Evolutionary conservation across 805 yeast genomes (phyloP).

Genomic region (Sugiyamaella boreocaroliniensis): DNA sequence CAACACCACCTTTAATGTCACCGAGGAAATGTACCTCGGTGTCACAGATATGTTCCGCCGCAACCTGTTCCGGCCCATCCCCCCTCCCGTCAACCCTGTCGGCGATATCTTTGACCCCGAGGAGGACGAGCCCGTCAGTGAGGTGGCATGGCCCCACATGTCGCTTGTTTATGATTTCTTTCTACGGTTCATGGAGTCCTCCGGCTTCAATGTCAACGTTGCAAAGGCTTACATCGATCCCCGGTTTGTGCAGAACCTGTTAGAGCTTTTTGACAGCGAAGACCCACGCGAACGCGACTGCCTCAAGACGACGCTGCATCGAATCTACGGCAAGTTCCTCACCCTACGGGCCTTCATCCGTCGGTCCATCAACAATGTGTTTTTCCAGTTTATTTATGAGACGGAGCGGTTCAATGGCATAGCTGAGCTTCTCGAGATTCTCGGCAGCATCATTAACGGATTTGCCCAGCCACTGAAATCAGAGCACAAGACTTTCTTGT

Average conservation of each 20-base stretch:
- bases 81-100: slow-evolving; percentile 95
- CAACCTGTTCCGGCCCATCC: slow-evolving; percentile 90
- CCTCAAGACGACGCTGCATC: slow-evolving; percentile 86
- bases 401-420: slow-evolving; percentile 94
- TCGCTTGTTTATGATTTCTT: slow-evolving; percentile 93
- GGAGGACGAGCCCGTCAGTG: slow-evolving; percentile 96
- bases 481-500: slow-evolving; percentile 87
- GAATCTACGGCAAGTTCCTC: slow-evolving; percentile 92
- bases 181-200: slow-evolving; percentile 84
- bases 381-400: slow-evolving; percentile 88
- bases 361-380: slow-evolving; percentile 85
- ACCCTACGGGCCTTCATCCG: slow-evolving; percentile 85
- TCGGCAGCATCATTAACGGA: slow-evolving; percentile 95
- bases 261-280: slow-evolving; percentile 91
- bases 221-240: slow-evolving; percentile 95
- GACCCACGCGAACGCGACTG: slow-evolving; percentile 96
- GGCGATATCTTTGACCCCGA: slow-evolving; percentile 97
- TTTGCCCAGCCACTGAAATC: slow-evolving; percentile 96
- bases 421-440: slow-evolving; percentile 87
- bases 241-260: slow-evolving; percentile 67
- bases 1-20: slow-evolving; percentile 72
- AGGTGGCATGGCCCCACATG: slow-evolving; percentile 99
- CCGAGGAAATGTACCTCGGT: slow-evolving; percentile 84
- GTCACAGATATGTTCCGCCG: slow-evolving; percentile 85
- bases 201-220: slow-evolving; percentile 85